Base-by-base conservation (phyloP, 2,329 filamentous ascomycete species). In the Aureobasidium leucospermi region DNA sequence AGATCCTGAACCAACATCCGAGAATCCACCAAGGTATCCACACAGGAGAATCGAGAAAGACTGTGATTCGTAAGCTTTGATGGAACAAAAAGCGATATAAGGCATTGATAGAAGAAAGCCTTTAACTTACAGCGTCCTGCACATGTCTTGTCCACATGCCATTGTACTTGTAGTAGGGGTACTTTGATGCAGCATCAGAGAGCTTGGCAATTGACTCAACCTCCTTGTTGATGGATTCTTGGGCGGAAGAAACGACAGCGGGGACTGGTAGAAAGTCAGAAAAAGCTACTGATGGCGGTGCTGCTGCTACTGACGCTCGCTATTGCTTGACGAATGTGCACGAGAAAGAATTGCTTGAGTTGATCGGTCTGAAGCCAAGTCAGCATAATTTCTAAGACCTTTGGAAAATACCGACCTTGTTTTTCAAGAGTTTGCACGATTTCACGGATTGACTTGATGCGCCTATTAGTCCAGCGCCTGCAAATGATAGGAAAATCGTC, bases 161-260 rank as follows among this genome's bases (percentile, higher is more conserved):
- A 74, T 96, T 96, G 78, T 95, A 96, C 82, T 96, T 96, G 85
- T 97, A 99, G 79, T 97, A 99, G 0, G 94, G 93, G 68, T 95
- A 87, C 71, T 89, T 82, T 29, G 90, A 92, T 2, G 92, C 90
- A 58, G 89, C 82, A 58, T 80, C 75, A 62, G 84, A 82, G 46
- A 99, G 83, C 65, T 86, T 84, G 60, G 78, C 76, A 47, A 96
- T 81, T 46, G 86, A 87, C 49, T 84, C 78, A 59, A 89, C 81
- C 72, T 96, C 85, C 38, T 88, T 82, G 63, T 82, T 78, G 70
- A 97, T 88, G 60, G 83, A 82, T 62, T 78, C 75, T 62, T 90
- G 83, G 1, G 90, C 86, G 65, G 88, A 82, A 10, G 81, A 77
- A 45, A 96, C 79, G 36, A 96, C 79, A 4, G 81, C 75, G 34